Conservation (phyloP, 768 basidiomycete genomes). For the Tephrocybe rancida region DNA sequence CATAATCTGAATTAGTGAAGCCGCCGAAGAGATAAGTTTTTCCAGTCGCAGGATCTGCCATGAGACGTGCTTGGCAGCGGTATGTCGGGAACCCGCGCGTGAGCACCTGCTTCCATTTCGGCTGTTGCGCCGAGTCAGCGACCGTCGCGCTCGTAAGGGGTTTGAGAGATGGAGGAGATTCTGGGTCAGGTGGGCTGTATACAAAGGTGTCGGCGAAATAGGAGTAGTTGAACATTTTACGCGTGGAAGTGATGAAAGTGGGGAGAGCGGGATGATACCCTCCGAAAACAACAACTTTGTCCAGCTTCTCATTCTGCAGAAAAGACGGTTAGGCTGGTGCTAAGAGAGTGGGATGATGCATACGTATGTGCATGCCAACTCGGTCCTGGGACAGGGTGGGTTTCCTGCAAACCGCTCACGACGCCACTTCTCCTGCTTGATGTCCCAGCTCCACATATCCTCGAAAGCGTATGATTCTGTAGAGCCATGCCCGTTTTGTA, state of each 20-base stretch:
- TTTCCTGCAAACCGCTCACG: conserved; percentile 32
- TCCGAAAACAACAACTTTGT: conserved; percentile 39
- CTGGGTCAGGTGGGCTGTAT: conserved; percentile 22
- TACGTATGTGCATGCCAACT: conserved; percentile 26
- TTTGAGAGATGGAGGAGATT: conserved; percentile 5
- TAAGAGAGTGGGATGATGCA: conserved; percentile 9
- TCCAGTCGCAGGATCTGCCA: conserved; percentile 36
- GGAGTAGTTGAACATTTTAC: conserved; percentile 28
- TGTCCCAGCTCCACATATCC: conserved; percentile 35
- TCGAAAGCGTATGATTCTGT: conserved; percentile 16
- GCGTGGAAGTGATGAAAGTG: conserved; percentile 17
- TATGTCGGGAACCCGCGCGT: conserved; percentile 45
- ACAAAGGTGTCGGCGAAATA: conserved; percentile 47
- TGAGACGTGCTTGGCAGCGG: conserved; percentile 33
- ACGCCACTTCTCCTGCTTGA: conserved; percentile 28
- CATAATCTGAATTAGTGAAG: conserved; percentile 40
- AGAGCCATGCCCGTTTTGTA: conserved; percentile 25
- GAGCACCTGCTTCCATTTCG: conserved; percentile 39
- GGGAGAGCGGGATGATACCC: conserved; percentile 37
- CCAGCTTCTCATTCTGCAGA: conserved; percentile 20
- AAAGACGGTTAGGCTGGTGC: neutral
- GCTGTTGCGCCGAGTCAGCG: conserved; percentile 1
- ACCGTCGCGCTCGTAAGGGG: conserved; percentile 9
- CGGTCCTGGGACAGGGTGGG: conserved; percentile 30
- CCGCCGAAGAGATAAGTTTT: conserved; percentile 40